These are phyloP conservation scores for Tinospora cordifolia DNA, from an alignment of 164 flowering plant genomes.

Conservation along the genomic window DNA sequence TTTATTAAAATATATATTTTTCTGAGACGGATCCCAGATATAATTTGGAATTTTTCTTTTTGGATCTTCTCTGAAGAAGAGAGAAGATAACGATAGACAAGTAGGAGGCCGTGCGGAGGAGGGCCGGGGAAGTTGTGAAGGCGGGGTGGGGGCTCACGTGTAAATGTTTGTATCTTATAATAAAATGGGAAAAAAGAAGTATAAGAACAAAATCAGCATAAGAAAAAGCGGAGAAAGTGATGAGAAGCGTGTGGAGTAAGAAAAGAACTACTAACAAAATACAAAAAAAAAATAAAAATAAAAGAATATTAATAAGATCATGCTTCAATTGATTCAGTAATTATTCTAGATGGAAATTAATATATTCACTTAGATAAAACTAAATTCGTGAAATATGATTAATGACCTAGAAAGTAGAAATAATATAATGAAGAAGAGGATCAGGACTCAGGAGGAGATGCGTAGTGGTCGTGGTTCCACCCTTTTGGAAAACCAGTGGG, in stretches of 20 bases:
- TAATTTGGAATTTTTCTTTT: background rate
- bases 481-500: no score
- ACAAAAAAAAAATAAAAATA: no score
- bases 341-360: no score
- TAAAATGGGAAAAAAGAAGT: background rate
- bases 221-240: conserved; percentile 3
- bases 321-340: no score
- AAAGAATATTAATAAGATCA: no score
- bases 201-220: background rate
- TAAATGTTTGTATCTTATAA: background rate
- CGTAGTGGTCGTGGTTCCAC: no score
- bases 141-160: conserved; percentile 7
- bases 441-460: no score
- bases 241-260: conserved; percentile 10
- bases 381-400: no score
- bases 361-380: no score
- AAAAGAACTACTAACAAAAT: background rate
- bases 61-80: background rate
- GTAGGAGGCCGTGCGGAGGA: background rate
- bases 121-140: background rate
- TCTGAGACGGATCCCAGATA: background rate
- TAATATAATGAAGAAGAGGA: no score
- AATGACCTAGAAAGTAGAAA: no score
- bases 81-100: conserved; percentile 4
- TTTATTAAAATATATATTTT: no score